Conservation (phyloP, 192 early-diverging fungal genomes). For the Podila clonocystis region DNA sequence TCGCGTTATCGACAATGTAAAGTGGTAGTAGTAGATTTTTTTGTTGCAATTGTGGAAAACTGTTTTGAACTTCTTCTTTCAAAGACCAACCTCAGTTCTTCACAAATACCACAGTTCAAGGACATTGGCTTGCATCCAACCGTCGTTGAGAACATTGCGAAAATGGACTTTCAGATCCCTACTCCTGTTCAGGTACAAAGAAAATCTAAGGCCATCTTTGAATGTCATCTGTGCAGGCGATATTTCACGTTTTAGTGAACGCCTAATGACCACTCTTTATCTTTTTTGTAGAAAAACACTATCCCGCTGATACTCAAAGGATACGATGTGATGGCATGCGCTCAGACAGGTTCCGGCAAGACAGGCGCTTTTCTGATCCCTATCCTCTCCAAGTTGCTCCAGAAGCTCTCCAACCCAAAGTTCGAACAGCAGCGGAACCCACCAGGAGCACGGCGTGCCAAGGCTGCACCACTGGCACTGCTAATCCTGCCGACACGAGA, state of each 20-base stretch:
- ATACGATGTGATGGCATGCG: constrained; percentile 87
- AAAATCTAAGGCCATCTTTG: background rate
- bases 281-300: constrained; percentile 60
- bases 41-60: background rate
- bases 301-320: constrained; percentile 68
- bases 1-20: constrained; percentile 59
- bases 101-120: constrained; percentile 58
- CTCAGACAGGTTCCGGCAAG: constrained; percentile 81
- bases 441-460: constrained; percentile 51
- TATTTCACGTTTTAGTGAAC: background rate
- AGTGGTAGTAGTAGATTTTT: too few relatives aligned
- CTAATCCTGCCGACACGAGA: constrained; percentile 88
- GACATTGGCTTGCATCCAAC: constrained; percentile 71
- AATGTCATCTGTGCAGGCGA: background rate
- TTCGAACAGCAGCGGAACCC: constrained; percentile 21
- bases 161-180: constrained; percentile 71
- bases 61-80: background rate
- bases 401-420: constrained; percentile 30
- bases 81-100: background rate
- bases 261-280: background rate
- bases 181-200: constrained; percentile 76
- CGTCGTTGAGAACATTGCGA: constrained; percentile 72
- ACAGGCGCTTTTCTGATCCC: constrained; percentile 89
- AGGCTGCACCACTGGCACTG: constrained; percentile 73
- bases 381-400: constrained; percentile 74